Conservation (phyloP, 208 protist species). For the Vickermania ingenoplastis region DNA sequence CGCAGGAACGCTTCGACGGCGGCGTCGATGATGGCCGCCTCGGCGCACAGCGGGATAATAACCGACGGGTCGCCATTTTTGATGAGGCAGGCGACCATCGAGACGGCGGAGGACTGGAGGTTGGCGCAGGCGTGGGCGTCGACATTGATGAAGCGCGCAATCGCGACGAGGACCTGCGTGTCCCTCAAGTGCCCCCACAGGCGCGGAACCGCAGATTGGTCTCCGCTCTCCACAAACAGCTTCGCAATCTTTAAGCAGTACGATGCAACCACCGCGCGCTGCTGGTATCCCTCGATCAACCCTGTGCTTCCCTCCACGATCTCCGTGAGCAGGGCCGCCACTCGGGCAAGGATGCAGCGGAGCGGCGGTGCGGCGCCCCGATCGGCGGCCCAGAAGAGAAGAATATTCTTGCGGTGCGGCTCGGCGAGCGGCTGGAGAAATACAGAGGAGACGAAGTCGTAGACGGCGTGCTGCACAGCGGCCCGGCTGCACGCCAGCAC, state of each 20-base stretch:
- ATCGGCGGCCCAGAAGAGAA: neutral
- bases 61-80: constrained; percentile 11
- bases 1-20: constrained; percentile 30
- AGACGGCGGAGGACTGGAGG: constrained; percentile 39
- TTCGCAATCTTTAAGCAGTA: constrained; percentile 35
- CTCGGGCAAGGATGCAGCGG: neutral
- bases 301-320: neutral
- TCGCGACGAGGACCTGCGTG: constrained; percentile 13
- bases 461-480: constrained; percentile 12
- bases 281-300: neutral
- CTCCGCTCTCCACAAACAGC: constrained; percentile 16
- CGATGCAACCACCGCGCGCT: constrained; percentile 7
- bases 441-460: constrained; percentile 10
- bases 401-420: neutral
- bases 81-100: constrained; percentile 27
- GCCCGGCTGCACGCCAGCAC: neutral
- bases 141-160: constrained; percentile 10
- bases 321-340: neutral
- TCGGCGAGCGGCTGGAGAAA: neutral
- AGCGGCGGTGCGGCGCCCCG: neutral
- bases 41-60: neutral
- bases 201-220: constrained; percentile 12
- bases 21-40: constrained; percentile 15
- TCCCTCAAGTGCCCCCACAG: constrained; percentile 18
- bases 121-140: constrained; percentile 25